Base-by-base conservation (phyloP, 805 yeast species). In the Trichomonascus vanleenenianus region DNA sequence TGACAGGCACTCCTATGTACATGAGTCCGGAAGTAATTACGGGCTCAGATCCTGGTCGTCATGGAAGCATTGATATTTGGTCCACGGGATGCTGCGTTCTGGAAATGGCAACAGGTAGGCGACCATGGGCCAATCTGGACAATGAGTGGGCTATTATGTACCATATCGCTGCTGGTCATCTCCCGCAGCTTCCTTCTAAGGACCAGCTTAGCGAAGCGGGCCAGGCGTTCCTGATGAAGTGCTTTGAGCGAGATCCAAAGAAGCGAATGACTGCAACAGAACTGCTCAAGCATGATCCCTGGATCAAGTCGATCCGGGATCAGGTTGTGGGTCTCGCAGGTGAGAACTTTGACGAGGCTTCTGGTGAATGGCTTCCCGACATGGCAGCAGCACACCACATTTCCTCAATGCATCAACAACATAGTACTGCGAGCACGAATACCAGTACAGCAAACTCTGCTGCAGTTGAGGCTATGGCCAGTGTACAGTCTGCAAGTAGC, bases 141-240 rank as follows among this genome's bases (percentile, higher is more conserved):
- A 93, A 93, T 59, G 97, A 91, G 60, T 93, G 94, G 94, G 96
- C 97, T 1, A 85, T 93, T 43, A 91, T 93, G 97, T 93, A 89
- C 59, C 96, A 87, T 62, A 93, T 93, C 58, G 97, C 97, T 0
- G 94, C 95, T 2, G 96, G 96, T 1, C 93, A 86, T 60, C 72
- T 78, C 48, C 98, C 98, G 0, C 87, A 78, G 55, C 70, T 91
- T 44, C 98, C 98, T 3, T 62, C 79, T 0, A 65, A 72, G 1
- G 93, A 83, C 49, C 96, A 87, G 63, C 68, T 93, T 44, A 81
- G 93, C 53, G 74, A 72, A 12, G 76, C 71, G 11, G 97, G 98
- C 14, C 73, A 71, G 42, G 70, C 70, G 18, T 89, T 93, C 62
- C 65, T 93, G 52, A 70, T 77, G 11, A 74, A 81, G 52, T 85